phyloP scores from a whole-genome alignment of 441 rosid genomes.

The Populus tomentosa region DNA sequence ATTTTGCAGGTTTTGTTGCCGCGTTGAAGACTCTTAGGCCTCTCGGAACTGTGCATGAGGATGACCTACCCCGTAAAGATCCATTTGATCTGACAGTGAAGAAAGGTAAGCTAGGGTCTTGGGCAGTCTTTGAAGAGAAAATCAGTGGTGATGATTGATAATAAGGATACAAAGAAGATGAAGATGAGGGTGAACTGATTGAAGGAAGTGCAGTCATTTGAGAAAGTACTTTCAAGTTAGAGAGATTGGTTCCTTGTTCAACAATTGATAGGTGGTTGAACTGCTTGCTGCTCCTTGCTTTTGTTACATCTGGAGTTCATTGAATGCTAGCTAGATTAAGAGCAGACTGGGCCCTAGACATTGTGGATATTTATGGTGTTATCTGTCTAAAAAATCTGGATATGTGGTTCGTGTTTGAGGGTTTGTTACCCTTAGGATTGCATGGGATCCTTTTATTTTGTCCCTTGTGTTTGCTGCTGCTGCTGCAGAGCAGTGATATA shows the following conservation, averaged over 20 bases:
- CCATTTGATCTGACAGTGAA: constrained; percentile 17
- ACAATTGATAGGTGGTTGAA: neutral
- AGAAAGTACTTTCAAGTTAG: neutral
- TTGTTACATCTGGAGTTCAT: neutral
- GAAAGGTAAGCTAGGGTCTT: constrained; percentile 8
- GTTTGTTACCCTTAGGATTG: too few species aligned
- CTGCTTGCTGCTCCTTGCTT: neutral
- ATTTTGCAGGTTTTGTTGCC: constrained; percentile 75
- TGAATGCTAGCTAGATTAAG: constrained; percentile 5
- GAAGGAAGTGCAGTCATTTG: constrained; percentile 59
- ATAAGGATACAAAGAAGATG: constrained; percentile 19
- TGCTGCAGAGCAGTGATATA: too few species aligned
- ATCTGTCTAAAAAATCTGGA: constrained; percentile 38
- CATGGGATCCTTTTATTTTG: too few species aligned
- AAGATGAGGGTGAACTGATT: constrained; percentile 39
- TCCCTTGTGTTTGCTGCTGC: too few species aligned
- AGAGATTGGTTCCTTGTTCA: neutral
- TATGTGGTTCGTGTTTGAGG: constrained; percentile 51
- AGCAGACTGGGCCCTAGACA: constrained; percentile 16
- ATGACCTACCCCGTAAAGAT: constrained; percentile 13
- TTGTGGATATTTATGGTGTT: constrained; percentile 23
- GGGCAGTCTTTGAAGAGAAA: constrained; percentile 24
- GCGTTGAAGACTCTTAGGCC: constrained; percentile 43
- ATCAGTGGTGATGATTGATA: constrained; percentile 24
- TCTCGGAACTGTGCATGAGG: constrained; percentile 13